Conservation (phyloP, 2,329 filamentous ascomycete species). For the Fusarium citri region DNA sequence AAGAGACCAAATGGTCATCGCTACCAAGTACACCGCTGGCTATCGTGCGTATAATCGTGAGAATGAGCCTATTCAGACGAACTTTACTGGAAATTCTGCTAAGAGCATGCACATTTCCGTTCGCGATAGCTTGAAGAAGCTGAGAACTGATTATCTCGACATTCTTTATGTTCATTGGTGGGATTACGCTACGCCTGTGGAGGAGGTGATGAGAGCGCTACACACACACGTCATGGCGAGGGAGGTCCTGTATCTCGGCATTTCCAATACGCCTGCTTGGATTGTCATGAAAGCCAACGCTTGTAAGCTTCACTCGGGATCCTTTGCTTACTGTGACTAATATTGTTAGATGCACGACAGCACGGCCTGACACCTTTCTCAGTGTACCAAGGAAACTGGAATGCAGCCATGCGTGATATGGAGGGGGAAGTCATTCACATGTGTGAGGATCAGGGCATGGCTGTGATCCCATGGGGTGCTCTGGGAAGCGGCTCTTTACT, state of each 20-base stretch:
- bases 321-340: not conserved
- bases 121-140: not conserved
- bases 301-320: not conserved
- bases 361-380: conserved; percentile 45
- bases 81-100: not conserved
- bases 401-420: conserved; percentile 43
- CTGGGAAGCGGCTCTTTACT: conserved; percentile 16
- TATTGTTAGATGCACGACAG: conserved; percentile 36
- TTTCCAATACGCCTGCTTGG: not conserved
- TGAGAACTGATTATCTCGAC: not conserved
- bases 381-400: conserved; percentile 50
- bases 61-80: not conserved
- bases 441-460: conserved; percentile 54
- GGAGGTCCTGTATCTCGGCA: not conserved
- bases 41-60: not conserved
- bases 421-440: conserved; percentile 51
- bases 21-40: not conserved
- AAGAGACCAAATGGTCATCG: not conserved
- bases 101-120: not conserved
- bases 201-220: not conserved
- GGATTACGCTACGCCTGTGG: not conserved
- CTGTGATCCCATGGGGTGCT: conserved; percentile 57
- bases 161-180: not conserved
- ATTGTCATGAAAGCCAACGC: not conserved
- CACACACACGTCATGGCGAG: not conserved